phyloP scores from a whole-genome alignment of 164 flowering plant species.

The Nelumbo lutea region DNA sequence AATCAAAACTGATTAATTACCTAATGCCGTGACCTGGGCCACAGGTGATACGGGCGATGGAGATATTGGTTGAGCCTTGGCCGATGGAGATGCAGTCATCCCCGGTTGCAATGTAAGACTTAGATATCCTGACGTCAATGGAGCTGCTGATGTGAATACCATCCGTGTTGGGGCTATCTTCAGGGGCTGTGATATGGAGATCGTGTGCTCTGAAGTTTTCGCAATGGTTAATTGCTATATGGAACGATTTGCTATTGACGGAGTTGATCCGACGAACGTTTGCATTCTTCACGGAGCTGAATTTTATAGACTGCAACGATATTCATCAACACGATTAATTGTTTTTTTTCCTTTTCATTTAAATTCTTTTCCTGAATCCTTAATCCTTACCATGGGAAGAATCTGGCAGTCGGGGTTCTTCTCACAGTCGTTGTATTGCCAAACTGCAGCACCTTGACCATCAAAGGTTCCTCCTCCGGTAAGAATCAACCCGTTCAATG shows the following conservation, averaged over 20 bases:
- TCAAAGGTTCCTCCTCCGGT: conserved; percentile 54
- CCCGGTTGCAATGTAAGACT: conserved; percentile 38
- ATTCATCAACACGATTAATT: too few relatives aligned
- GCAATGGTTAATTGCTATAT: conserved; percentile 21
- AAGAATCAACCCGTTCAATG: conserved; percentile 26
- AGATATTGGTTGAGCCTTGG: conserved; percentile 30
- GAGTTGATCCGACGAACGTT: conserved; percentile 26
- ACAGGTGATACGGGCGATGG: conserved; percentile 29
- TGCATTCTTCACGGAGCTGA: conserved; percentile 23
- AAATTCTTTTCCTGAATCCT: too few relatives aligned
- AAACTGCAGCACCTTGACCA: conserved; percentile 33
- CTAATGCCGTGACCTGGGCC: conserved; percentile 70
- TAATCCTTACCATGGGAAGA: conserved; percentile 24
- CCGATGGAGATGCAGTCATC: conserved; percentile 62
- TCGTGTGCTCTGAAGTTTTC: conserved; percentile 16
- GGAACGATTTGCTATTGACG: conserved; percentile 41
- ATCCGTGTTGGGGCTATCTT: conserved; percentile 56
- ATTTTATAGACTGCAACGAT: conserved; percentile 34
- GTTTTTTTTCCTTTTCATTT: too few relatives aligned
- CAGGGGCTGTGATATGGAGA: conserved; percentile 42
- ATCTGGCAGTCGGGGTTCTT: conserved; percentile 8
- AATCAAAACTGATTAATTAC: conserved; percentile 14
- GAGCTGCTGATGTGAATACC: conserved; percentile 49
- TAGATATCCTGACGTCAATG: conserved; percentile 17
- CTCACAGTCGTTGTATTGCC: conserved; percentile 32